Evolutionary conservation across 805 yeast species (phyloP).

Genomic region (Candida nemodendra): DNA sequence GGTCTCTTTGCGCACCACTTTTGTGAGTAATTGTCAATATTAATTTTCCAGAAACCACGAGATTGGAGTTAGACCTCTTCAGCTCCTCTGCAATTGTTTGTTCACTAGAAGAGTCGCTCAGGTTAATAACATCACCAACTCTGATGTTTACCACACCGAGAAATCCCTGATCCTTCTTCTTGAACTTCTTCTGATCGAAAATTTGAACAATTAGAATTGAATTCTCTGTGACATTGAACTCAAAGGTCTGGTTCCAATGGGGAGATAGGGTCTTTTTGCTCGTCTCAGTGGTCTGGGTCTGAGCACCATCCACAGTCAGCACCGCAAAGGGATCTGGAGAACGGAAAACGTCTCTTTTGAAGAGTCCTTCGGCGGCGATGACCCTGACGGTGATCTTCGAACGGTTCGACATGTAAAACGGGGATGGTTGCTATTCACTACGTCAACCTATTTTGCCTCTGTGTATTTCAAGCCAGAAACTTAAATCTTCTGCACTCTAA

Average conservation of each 20-base stretch:
- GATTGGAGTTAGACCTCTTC: conserved; percentile 85
- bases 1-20: conserved; percentile 20
- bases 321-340: conserved; percentile 99
- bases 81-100: conserved; percentile 92
- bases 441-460: not conserved
- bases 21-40: conserved; percentile 69
- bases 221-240: conserved; percentile 72
- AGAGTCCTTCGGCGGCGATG: conserved; percentile 94
- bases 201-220: conserved; percentile 90
- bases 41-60: conserved; percentile 90
- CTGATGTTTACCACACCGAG: conserved; percentile 92
- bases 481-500: too few species aligned
- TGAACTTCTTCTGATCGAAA: conserved; percentile 95
- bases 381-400: conserved; percentile 61
- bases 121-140: conserved; percentile 83
- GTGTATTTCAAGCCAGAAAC: too few species aligned
- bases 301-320: conserved; percentile 94
- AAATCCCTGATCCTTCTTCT: conserved; percentile 97
- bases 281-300: conserved; percentile 91
- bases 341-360: conserved; percentile 91
- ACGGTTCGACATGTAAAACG: conserved; percentile 23
- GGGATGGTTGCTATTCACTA: too few species aligned
- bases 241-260: conserved; percentile 94
- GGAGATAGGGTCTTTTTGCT: conserved; percentile 94
- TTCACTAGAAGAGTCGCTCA: conserved; percentile 47